A percentile compares a stretch with the other conserved stretches of the same genome.
phyloP scores from a whole-genome alignment of 306 rosid genomes.

The Fagus sylvatica region DNA sequence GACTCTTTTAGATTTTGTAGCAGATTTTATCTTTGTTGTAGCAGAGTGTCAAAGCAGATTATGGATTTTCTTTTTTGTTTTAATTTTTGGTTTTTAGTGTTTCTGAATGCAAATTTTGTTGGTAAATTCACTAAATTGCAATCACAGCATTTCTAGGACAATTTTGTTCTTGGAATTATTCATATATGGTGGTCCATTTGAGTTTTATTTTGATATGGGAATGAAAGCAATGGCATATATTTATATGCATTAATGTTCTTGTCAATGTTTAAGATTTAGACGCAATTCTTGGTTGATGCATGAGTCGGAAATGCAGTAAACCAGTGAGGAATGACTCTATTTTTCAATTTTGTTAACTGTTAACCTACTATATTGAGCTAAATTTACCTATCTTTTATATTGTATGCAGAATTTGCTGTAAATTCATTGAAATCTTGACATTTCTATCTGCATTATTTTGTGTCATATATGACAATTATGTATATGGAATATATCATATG shows the following conservation, averaged over 20 bases:
- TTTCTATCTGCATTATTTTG: too few relatives aligned
- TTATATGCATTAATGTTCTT: background rate
- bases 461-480: too few relatives aligned
- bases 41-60: conserved; percentile 22
- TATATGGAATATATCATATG: too few relatives aligned
- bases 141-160: background rate
- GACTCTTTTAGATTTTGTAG: conserved; percentile 20
- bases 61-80: background rate
- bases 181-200: background rate
- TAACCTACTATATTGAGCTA: background rate
- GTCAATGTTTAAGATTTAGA: conserved; percentile 8
- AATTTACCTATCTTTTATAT: background rate
- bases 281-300: background rate
- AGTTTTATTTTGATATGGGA: background rate
- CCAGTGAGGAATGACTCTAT: conserved; percentile 1
- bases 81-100: too few relatives aligned
- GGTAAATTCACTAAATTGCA: background rate
- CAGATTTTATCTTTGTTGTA: conserved; percentile 11
- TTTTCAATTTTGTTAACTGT: background rate
- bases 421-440: too few relatives aligned
- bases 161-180: background rate
- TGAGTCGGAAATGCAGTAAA: conserved; percentile 4
- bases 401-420: too few relatives aligned
- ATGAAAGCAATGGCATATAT: conserved; percentile 10
- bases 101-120: background rate